Conservation (phyloP, 331 rosid genomes). For the Malus hybrid region DNA sequence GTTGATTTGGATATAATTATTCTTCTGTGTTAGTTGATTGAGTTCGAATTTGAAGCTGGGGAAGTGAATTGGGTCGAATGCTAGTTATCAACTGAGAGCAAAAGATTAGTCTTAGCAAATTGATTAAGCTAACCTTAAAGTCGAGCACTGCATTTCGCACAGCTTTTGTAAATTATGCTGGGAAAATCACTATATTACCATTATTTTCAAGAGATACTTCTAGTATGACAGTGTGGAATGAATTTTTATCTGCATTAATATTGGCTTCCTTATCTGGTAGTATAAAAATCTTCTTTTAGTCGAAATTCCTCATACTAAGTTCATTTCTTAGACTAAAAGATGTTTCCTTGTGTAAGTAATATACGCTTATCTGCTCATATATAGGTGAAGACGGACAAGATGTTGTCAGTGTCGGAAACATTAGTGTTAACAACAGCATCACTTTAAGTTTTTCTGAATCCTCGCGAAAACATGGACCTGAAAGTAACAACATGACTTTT, state of each 20-base stretch:
- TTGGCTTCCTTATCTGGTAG: not conserved
- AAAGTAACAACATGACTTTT: conserved; percentile 14
- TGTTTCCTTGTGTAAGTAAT: conserved; percentile 6
- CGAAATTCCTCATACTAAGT: not conserved
- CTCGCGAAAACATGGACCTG: conserved; percentile 1
- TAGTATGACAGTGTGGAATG: not conserved
- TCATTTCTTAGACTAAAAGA: not conserved
- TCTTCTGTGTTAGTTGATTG: not conserved
- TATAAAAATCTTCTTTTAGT: not conserved
- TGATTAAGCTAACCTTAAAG: not conserved
- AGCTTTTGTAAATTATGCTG: not conserved
- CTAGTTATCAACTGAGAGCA: not conserved
- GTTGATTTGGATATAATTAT: not conserved
- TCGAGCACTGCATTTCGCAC: not conserved
- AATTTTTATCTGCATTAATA: not conserved
- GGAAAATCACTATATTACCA: not conserved
- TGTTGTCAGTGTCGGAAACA: conserved; percentile 14
- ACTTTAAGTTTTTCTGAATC: conserved; percentile 14
- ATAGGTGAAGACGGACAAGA: conserved; percentile 64
- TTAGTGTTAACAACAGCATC: conserved; percentile 31
- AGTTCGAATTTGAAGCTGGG: not conserved
- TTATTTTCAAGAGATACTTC: not conserved
- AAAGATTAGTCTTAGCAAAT: not conserved
- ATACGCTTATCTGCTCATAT: conserved; percentile 12
- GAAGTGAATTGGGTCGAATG: not conserved